Conservation (phyloP, 257 asterid genomes). For the Sherardia arvensis region DNA sequence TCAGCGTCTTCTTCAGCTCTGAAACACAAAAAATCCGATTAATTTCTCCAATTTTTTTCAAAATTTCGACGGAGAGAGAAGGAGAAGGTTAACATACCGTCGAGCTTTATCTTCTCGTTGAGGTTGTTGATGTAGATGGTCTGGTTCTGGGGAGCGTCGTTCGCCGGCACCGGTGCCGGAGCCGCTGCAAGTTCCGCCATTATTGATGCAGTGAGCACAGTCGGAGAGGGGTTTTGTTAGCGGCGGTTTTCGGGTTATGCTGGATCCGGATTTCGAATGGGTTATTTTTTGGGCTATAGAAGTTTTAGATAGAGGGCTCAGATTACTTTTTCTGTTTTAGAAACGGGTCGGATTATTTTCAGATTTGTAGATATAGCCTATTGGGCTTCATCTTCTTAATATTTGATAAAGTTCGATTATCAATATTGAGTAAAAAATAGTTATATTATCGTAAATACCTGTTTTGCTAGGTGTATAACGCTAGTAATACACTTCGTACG, state of each 20-base stretch:
- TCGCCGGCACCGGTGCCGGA: slow-evolving; percentile 30
- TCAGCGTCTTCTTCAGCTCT: slow-evolving; percentile 91
- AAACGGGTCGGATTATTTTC: no score
- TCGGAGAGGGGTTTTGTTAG: background rate
- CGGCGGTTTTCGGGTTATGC: background rate
- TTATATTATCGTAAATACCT: no score
- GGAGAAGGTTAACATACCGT: slow-evolving; percentile 57
- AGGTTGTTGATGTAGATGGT: slow-evolving; percentile 91
- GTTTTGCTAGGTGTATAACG: no score
- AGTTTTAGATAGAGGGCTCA: background rate
- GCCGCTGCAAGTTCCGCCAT: slow-evolving; percentile 66
- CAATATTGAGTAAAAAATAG: no score
- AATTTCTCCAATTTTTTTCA: background rate
- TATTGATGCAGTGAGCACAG: slow-evolving; percentile 13
- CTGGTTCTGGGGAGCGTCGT: slow-evolving; percentile 52
- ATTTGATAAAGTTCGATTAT: no score
- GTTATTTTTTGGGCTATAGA: background rate
- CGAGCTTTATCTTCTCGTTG: slow-evolving; percentile 94
- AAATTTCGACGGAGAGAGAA: background rate
- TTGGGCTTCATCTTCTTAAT: background rate
- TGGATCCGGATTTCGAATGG: background rate
- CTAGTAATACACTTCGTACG: no score
- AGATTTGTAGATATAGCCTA: background rate
- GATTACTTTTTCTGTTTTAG: no score
- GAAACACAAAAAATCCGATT: slow-evolving; percentile 1